Evolutionary conservation across 2,329 filamentous ascomycete species (phyloP), one percentile per base, ranked within the genome.

Genomic region (Dothistroma septosporum): DNA sequence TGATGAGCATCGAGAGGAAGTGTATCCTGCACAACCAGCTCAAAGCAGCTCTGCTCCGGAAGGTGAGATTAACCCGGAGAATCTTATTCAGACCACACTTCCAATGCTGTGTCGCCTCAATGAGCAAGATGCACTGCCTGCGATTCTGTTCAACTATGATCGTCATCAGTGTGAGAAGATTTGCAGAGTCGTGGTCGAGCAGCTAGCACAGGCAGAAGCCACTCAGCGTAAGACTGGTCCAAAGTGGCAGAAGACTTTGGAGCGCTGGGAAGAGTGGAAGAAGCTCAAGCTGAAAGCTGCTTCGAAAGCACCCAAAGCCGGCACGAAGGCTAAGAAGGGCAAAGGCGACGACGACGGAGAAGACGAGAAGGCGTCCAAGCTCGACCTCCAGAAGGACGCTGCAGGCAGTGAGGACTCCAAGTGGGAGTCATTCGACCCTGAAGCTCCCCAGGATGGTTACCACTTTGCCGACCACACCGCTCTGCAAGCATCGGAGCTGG

Each of bases 71-170:
- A 54, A 53, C n/a, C 9, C 50, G 16, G 56, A 65, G n/a, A 60
- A 66, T 41, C 66, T 81, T 11, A 66, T 74, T 32, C 67, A 69
- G 22, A 82, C 80, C 10, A 85, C 82, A 2, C 74, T 89, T 19
- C 80, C 85, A 1, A 74, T 90, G 32, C 76, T 88, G 0, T 79
- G 77, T 16, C 81, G 85, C 33, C 78, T 92, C 0, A 82, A 90
- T 53, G 76, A 79, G 16, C 83, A 85, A 59, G 82, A 84, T 58
- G 87, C 87, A 0, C 78, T 93, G 0, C 90, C 89, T 0, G 89
- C 87, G 0, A 85, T 93, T 12, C 73, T 92, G 1, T 93, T 93
- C 78, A 90, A 90, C 70, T 93, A 90, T 66, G 87, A 92, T 64
- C 84, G 88, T 53, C 73, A 74, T 1, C 74, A 77, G 32, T 92